These are phyloP conservation scores for Rauvolfia tetraphylla DNA, from an alignment of 257 asterid species.

Conservation along the genomic window DNA sequence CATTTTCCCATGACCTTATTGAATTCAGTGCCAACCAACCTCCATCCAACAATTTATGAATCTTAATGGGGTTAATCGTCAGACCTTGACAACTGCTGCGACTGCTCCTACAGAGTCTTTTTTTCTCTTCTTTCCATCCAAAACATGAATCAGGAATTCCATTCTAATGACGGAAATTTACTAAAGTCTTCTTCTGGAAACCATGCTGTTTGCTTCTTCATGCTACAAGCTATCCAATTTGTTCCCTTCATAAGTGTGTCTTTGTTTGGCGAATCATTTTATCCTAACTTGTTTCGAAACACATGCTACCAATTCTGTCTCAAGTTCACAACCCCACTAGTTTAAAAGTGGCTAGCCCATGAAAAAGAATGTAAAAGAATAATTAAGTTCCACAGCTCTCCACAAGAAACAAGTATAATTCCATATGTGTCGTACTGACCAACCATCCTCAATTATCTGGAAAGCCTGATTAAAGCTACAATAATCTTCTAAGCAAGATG, in stretches of 20 bases:
- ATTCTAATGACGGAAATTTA: not conserved
- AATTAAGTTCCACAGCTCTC: too few species aligned
- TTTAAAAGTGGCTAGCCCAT: too few species aligned
- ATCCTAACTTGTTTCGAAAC: too few species aligned
- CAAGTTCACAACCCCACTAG: too few species aligned
- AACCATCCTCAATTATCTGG: too few species aligned
- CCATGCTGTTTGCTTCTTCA: not conserved
- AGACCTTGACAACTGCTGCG: not conserved
- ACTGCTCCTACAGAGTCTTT: not conserved
- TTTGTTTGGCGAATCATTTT: not conserved
- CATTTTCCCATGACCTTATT: not conserved
- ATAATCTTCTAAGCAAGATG: too few species aligned
- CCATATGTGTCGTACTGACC: too few species aligned
- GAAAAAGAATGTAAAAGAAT: too few species aligned
- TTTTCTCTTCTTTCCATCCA: not conserved
- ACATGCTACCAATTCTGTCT: too few species aligned
- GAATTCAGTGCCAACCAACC: not conserved
- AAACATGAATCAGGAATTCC: not conserved
- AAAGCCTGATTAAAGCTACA: too few species aligned
- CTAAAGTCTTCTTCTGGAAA: not conserved
- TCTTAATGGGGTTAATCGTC: not conserved
- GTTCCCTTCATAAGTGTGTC: not conserved
- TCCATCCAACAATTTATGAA: not conserved
- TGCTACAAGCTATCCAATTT: not conserved
- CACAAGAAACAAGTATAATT: too few species aligned